These are phyloP conservation scores for Trichophyton equinum DNA, from an alignment of 2,329 filamentous ascomycete genomes.

Conservation along the genomic window DNA sequence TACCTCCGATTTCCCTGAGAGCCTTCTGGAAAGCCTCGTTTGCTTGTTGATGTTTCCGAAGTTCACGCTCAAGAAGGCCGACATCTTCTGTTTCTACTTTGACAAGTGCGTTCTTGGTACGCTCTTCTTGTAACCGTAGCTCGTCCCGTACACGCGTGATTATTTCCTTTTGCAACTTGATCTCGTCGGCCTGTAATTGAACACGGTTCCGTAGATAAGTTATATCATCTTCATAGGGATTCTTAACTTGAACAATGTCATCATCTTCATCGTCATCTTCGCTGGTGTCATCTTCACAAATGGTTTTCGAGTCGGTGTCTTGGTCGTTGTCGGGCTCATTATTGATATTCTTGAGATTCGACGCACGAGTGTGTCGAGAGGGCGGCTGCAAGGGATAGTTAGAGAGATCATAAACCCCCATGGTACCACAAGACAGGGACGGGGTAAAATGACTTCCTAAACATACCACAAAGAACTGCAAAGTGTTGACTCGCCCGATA, in stretches of 20 bases:
- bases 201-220: slow-evolving; percentile 80
- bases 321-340: slow-evolving; percentile 18
- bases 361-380: slow-evolving; percentile 25
- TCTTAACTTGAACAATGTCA: slow-evolving; percentile 37
- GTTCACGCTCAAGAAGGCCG: slow-evolving; percentile 75
- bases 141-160: slow-evolving; percentile 76
- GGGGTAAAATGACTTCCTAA: not conserved
- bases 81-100: slow-evolving; percentile 80
- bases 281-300: slow-evolving; percentile 19
- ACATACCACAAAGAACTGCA: slow-evolving; percentile 63
- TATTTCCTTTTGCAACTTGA: slow-evolving; percentile 74
- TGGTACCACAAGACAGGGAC: not conserved
- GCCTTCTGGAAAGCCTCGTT: slow-evolving; percentile 98
- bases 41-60: slow-evolving; percentile 94
- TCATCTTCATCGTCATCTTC: slow-evolving; percentile 27
- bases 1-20: slow-evolving; percentile 88
- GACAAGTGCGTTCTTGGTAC: slow-evolving; percentile 70
- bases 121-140: slow-evolving; percentile 70
- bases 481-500: slow-evolving; percentile 61
- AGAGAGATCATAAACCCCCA: not conserved
- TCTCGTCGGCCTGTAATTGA: slow-evolving; percentile 83
- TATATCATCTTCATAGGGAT: slow-evolving; percentile 67
- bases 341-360: slow-evolving; percentile 24
- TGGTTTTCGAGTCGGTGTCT: slow-evolving; percentile 2
- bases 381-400: slow-evolving; percentile 23